Evolutionary conservation across 148 eudicot species (phyloP).

Genomic region (Rhododendron vialii): DNA sequence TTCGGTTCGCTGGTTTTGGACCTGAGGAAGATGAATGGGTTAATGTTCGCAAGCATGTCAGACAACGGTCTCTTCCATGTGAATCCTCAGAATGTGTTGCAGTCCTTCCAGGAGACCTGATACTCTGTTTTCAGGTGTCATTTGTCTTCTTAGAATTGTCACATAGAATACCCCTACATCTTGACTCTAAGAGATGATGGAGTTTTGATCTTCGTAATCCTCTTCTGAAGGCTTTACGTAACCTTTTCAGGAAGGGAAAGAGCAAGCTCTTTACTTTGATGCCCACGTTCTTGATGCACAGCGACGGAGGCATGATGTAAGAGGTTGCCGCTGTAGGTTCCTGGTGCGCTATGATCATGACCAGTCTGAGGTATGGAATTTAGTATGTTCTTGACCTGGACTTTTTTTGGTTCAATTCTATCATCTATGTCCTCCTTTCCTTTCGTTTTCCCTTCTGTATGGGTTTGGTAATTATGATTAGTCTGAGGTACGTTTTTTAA

Average conservation of each 20-base stretch:
- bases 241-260: slow-evolving; percentile 85
- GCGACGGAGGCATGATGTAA: slow-evolving; percentile 90
- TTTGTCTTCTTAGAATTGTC: slow-evolving; percentile 4
- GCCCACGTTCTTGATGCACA: slow-evolving; percentile 96
- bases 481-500: background rate
- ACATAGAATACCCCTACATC: background rate
- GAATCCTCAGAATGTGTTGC: slow-evolving; percentile 90
- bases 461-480: background rate
- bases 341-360: slow-evolving; percentile 97
- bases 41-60: slow-evolving; percentile 72
- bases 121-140: slow-evolving; percentile 92
- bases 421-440: background rate
- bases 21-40: slow-evolving; percentile 97
- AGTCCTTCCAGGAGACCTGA: slow-evolving; percentile 82
- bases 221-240: slow-evolving; percentile 1
- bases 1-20: slow-evolving; percentile 94
- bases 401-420: background rate
- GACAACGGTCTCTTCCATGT: slow-evolving; percentile 95
- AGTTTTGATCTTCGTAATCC: background rate
- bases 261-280: slow-evolving; percentile 97
- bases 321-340: slow-evolving; percentile 98
- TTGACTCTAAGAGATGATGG: background rate
- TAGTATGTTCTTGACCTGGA: background rate
- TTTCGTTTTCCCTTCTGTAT: background rate
- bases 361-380: slow-evolving; percentile 72